Evolutionary conservation across 768 basidiomycete species (phyloP).

Genomic region (Polyporus arcularius): DNA sequence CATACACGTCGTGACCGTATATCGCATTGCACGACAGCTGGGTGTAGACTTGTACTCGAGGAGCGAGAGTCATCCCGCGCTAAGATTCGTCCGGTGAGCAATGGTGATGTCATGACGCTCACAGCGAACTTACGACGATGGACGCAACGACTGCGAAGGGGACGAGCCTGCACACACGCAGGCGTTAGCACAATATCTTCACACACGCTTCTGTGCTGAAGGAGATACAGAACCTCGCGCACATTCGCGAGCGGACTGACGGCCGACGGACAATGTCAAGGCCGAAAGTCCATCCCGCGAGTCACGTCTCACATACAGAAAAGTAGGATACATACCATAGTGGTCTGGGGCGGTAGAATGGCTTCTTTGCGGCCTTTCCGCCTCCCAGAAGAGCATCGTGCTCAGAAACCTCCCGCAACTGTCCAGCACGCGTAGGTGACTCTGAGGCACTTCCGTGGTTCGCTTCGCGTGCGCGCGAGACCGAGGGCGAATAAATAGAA

Average conservation of each 20-base stretch:
- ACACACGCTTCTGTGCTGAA: no score
- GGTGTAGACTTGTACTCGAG: constrained; percentile 79
- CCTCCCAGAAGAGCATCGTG: constrained; percentile 33
- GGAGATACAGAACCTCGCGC: no score
- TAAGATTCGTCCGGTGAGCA: constrained; percentile 27
- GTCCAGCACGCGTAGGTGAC: neutral
- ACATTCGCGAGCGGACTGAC: neutral
- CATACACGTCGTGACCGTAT: constrained; percentile 42
- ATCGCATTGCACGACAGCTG: constrained; percentile 70
- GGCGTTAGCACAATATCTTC: neutral
- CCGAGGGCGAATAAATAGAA: constrained; percentile 24
- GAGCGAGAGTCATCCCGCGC: constrained; percentile 81
- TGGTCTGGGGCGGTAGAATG: constrained; percentile 52
- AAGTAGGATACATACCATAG: constrained; percentile 38
- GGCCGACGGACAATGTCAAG: neutral
- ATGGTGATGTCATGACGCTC: neutral
- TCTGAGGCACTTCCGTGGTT: neutral
- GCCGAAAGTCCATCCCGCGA: neutral
- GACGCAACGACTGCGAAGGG: constrained; percentile 68
- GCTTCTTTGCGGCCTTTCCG: constrained; percentile 36
- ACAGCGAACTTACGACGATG: constrained; percentile 54
- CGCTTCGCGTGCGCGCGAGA: constrained; percentile 19
- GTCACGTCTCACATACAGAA: neutral
- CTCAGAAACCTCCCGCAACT: constrained; percentile 26
- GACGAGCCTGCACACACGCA: constrained; percentile 54